phyloP scores from a whole-genome alignment of 768 basidiomycete species.

The Termitomyces sp. region DNA sequence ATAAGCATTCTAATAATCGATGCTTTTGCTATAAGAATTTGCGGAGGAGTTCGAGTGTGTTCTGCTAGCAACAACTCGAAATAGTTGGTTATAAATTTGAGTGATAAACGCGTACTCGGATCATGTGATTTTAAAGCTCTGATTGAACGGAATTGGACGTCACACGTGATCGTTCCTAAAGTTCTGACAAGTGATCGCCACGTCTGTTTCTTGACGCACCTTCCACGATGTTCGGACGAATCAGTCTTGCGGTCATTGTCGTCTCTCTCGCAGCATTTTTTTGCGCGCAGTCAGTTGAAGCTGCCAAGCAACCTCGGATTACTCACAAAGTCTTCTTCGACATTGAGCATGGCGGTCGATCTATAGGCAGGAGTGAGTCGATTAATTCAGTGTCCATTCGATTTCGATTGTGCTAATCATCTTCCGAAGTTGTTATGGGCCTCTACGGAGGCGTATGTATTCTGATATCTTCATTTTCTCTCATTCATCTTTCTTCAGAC shows the following conservation, averaged over 20 bases:
- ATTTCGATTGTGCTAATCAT: conserved; percentile 7
- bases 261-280: conserved; percentile 65
- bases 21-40: too few species aligned
- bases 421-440: conserved; percentile 66
- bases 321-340: conserved; percentile 95
- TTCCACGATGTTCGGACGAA: conserved; percentile 52
- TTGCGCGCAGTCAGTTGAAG: conserved; percentile 68
- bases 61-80: too few species aligned
- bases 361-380: conserved; percentile 70
- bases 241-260: conserved; percentile 55
- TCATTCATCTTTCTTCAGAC: conserved; percentile 41
- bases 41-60: too few species aligned
- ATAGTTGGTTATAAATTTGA: too few species aligned
- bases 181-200: conserved; percentile 6
- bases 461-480: not conserved
- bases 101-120: too few species aligned
- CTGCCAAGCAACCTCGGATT: conserved; percentile 82
- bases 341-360: conserved; percentile 85
- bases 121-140: too few species aligned
- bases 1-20: too few species aligned
- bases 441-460: conserved; percentile 78
- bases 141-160: too few species aligned
- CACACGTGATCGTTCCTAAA: conserved; percentile 5
- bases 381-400: not conserved
- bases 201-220: conserved; percentile 3